Conservation (phyloP, 345 rosid species). For the Streptanthus diversifolius region DNA sequence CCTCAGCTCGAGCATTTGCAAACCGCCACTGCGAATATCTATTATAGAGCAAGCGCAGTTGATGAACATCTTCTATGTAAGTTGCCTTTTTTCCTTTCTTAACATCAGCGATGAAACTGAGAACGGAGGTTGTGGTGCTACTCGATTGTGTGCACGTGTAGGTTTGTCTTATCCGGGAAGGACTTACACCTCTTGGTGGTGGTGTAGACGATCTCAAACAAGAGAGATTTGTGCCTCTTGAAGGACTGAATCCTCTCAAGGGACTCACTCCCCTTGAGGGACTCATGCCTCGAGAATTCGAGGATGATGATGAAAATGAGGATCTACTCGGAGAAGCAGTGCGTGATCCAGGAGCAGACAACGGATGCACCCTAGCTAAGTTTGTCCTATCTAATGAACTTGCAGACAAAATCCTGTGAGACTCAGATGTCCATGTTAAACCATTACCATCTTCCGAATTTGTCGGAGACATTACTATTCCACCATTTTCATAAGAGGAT, state of each 20-base stretch:
- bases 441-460: constrained; percentile 42
- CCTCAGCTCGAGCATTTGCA: constrained; percentile 70
- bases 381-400: constrained; percentile 46
- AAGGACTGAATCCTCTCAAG: constrained; percentile 66
- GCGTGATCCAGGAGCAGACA: constrained; percentile 44
- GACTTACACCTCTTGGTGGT: constrained; percentile 73
- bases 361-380: constrained; percentile 46
- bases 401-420: constrained; percentile 41
- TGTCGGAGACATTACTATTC: constrained; percentile 35
- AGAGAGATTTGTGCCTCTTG: constrained; percentile 53
- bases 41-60: constrained; percentile 71
- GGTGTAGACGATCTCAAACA: constrained; percentile 54
- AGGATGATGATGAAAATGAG: constrained; percentile 39
- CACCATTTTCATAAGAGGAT: constrained; percentile 38
- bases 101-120: constrained; percentile 77
- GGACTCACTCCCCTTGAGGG: constrained; percentile 52
- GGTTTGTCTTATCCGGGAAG: constrained; percentile 63
- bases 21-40: constrained; percentile 87
- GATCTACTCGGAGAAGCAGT: constrained; percentile 70
- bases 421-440: constrained; percentile 30
- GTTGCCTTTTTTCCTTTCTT: constrained; percentile 63
- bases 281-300: constrained; percentile 47
- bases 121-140: constrained; percentile 57
- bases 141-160: constrained; percentile 46
- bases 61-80: constrained; percentile 84